phyloP scores from a whole-genome alignment of 1,139 yeast genomes.

The Entelexis paramagnoliae region DNA sequence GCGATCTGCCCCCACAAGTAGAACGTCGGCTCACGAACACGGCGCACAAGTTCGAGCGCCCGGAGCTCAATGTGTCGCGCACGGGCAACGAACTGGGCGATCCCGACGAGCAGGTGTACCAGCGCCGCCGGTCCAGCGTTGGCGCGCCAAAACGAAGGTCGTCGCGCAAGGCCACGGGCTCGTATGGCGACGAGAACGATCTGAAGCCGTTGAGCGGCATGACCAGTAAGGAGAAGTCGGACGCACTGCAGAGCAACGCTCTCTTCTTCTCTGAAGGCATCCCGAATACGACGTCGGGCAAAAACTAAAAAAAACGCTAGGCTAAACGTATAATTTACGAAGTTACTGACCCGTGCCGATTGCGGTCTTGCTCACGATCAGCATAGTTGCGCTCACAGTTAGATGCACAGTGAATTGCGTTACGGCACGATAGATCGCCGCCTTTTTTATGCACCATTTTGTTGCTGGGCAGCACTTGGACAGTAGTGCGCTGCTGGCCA shows the following conservation, averaged over 20 bases:
- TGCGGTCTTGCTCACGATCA: not conserved
- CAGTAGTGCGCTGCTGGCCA: too few relatives aligned
- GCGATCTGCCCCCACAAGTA: slow-evolving; percentile 29
- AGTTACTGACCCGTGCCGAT: not conserved
- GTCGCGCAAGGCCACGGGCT: slow-evolving; percentile 20
- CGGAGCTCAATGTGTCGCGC: slow-evolving; percentile 21
- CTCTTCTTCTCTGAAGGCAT: slow-evolving; percentile 16
- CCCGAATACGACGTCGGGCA: slow-evolving; percentile 14
- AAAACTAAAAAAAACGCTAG: not conserved
- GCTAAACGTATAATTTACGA: not conserved
- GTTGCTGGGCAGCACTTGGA: too few relatives aligned
- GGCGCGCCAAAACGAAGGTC: slow-evolving; percentile 23
- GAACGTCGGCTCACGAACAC: slow-evolving; percentile 34
- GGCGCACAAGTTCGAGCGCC: slow-evolving; percentile 30
- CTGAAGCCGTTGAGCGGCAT: slow-evolving; percentile 16
- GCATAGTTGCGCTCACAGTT: too few relatives aligned
- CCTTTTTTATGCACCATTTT: not conserved
- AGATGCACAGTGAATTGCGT: too few relatives aligned
- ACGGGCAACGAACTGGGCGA: slow-evolving; percentile 28
- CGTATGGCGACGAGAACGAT: slow-evolving; percentile 12
- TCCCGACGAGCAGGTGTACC: slow-evolving; percentile 25
- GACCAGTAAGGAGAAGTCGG: slow-evolving; percentile 11
- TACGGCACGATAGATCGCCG: not conserved
- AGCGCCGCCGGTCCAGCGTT: slow-evolving; percentile 30
- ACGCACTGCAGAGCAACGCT: slow-evolving; percentile 11